Evolutionary conservation across 805 yeast genomes (phyloP).

Genomic region (Ogataea dorogensis): DNA sequence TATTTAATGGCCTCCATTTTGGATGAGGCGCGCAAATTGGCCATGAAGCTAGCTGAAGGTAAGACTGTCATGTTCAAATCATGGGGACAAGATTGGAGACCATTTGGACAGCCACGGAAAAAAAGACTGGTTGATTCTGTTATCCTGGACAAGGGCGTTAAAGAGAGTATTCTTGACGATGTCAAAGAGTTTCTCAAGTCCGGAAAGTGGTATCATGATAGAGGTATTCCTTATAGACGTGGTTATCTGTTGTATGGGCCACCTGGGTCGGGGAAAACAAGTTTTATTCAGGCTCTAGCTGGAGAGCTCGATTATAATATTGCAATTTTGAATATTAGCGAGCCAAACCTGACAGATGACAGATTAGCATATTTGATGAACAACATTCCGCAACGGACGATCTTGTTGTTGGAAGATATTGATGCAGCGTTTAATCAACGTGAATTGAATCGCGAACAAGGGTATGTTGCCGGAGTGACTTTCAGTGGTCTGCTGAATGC

Average conservation of each 20-base stretch:
- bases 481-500: slow-evolving; percentile 94
- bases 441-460: slow-evolving; percentile 70
- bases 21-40: slow-evolving; percentile 80
- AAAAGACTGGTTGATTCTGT: slow-evolving; percentile 85
- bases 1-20: slow-evolving; percentile 61
- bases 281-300: slow-evolving; percentile 93
- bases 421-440: slow-evolving; percentile 94
- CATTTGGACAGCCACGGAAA: slow-evolving; percentile 92
- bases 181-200: slow-evolving; percentile 75
- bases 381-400: slow-evolving; percentile 87
- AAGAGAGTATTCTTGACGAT: slow-evolving; percentile 63
- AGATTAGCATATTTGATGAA: slow-evolving; percentile 93
- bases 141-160: slow-evolving; percentile 73
- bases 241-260: slow-evolving; percentile 95
- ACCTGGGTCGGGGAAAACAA: slow-evolving; percentile 96
- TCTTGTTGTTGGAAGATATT: slow-evolving; percentile 83
- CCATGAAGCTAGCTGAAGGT: slow-evolving; percentile 81
- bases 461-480: slow-evolving; percentile 85
- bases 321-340: slow-evolving; percentile 88
- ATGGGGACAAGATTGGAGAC: slow-evolving; percentile 99
- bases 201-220: slow-evolving; percentile 88
- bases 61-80: slow-evolving; percentile 91
- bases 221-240: slow-evolving; percentile 97
- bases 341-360: slow-evolving; percentile 90
- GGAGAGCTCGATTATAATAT: slow-evolving; percentile 95